These are phyloP conservation scores for Lipomyces mesembrius DNA, from an alignment of 805 yeast genomes.

Conservation along the genomic window DNA sequence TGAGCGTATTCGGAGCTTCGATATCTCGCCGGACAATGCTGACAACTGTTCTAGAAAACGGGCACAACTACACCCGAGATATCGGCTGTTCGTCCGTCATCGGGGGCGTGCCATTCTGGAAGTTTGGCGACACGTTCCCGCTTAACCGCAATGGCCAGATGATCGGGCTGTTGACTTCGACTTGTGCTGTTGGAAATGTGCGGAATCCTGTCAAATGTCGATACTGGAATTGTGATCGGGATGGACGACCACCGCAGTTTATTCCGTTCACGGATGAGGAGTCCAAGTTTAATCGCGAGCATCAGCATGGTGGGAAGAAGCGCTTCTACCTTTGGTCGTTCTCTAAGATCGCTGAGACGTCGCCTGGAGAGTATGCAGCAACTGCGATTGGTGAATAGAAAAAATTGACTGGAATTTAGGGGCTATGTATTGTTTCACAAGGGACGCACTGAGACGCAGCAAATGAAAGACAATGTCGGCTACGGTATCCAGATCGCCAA, in stretches of 20 bases:
- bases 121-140: constrained; percentile 37
- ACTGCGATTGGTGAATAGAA: not conserved
- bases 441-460: constrained; percentile 29
- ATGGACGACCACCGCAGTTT: constrained; percentile 33
- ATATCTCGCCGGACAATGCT: not conserved
- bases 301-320: constrained; percentile 30
- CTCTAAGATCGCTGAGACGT: constrained; percentile 27
- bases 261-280: constrained; percentile 36
- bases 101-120: constrained; percentile 26
- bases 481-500: constrained; percentile 31
- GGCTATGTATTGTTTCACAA: constrained; percentile 35
- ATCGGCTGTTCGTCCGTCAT: constrained; percentile 34
- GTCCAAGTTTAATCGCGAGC: constrained; percentile 20
- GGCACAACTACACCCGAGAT: constrained; percentile 33
- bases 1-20: not conserved
- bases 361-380: constrained; percentile 29
- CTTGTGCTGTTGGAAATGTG: constrained; percentile 30
- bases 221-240: constrained; percentile 25
- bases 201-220: constrained; percentile 28
- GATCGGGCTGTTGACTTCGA: constrained; percentile 35
- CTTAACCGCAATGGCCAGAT: constrained; percentile 31
- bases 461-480: constrained; percentile 22
- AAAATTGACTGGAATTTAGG: constrained; percentile 1
- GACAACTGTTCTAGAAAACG: constrained; percentile 20
- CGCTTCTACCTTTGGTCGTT: constrained; percentile 34